Evolutionary conservation across 371 early-diverging fungal genomes (phyloP), one percentile per base, ranked within the genome.

Genomic region (Actinomortierella ambigua): DNA sequence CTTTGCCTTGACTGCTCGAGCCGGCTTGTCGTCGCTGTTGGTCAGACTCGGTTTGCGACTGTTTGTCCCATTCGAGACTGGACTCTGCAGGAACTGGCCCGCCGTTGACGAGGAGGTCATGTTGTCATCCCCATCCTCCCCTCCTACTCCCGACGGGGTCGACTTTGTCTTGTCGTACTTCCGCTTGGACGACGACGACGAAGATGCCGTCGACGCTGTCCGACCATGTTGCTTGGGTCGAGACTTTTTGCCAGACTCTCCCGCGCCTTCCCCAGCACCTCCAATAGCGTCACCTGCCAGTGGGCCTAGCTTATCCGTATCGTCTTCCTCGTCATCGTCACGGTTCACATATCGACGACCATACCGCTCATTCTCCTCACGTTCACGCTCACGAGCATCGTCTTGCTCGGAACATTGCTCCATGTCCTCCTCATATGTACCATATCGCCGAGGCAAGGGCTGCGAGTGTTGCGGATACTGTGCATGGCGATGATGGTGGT

Each of bases 401-500:
- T 61, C 62, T 22, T 63, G 64, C 39, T 69, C 69, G 2, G 69
- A 69, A 39, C 65, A 69, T 13, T 61, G 69, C 51, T 69, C 69
- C 69, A 69, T 69, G 26, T 64, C 69, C 23, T 69, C 61, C 2
- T 64, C 69, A 14, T 64, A 20, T 34, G 26, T 8, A 15, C 28
- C 39, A 57, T 27, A 28, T 53, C 43, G 50, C 64, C 59, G 53
- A 60, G 56, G 51, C 50, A 50, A 14, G 50, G 51, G 42, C 43
- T 54, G 22, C 34, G 42, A 53, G 15, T 40, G 55, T 48, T 41
- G 43, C 27, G 49, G 43, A 34, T 4, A 34, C 34, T 6, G 34
- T 11, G 4, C 7, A 34, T 34, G 34, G 7, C 7, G 34, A 6
- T 34, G 34, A 34, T 34, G 11, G 7, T 34, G 34, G 34, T 34